phyloP scores from a whole-genome alignment of 179 eudicot species.

The Spergularia azorica region DNA sequence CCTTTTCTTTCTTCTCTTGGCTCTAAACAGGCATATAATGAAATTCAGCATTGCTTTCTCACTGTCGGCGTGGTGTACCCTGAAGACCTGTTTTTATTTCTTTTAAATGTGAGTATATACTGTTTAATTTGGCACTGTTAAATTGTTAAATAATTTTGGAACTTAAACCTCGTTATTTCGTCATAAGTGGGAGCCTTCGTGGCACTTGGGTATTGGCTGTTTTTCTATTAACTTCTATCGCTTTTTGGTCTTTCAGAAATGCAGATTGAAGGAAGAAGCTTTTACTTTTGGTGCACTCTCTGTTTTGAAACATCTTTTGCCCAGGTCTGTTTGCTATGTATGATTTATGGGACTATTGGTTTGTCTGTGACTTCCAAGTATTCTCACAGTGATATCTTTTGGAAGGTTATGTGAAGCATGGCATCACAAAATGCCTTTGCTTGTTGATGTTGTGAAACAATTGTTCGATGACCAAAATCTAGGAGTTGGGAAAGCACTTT shows the following conservation, averaged over 20 bases:
- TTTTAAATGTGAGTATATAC: slow-evolving; percentile 71
- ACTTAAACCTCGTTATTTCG: background rate
- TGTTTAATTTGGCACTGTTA: background rate
- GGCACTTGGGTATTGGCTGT: too few relatives aligned
- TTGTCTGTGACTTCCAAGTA: slow-evolving; percentile 20
- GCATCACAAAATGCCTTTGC: slow-evolving; percentile 75
- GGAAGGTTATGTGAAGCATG: slow-evolving; percentile 89
- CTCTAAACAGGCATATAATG: slow-evolving; percentile 81
- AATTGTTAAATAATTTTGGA: background rate
- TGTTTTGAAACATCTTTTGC: slow-evolving; percentile 91
- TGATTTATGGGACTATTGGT: slow-evolving; percentile 11
- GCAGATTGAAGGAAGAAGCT: slow-evolving; percentile 91
- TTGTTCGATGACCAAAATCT: slow-evolving; percentile 81
- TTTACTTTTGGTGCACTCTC: slow-evolving; percentile 88
- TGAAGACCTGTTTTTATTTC: slow-evolving; percentile 83
- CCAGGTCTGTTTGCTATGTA: slow-evolving; percentile 56
- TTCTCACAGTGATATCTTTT: slow-evolving; percentile 16
- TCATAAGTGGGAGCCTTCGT: too few relatives aligned
- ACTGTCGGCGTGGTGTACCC: slow-evolving; percentile 90
- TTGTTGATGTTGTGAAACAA: slow-evolving; percentile 73
- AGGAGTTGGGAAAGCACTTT: slow-evolving; percentile 85
- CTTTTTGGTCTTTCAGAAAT: slow-evolving; percentile 61
- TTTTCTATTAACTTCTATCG: background rate
- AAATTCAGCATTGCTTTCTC: slow-evolving; percentile 92
- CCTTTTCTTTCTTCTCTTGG: slow-evolving; percentile 8